Base-by-base conservation (phyloP, 805 yeast genomes). In the Suhomyces kilbournensis region DNA sequence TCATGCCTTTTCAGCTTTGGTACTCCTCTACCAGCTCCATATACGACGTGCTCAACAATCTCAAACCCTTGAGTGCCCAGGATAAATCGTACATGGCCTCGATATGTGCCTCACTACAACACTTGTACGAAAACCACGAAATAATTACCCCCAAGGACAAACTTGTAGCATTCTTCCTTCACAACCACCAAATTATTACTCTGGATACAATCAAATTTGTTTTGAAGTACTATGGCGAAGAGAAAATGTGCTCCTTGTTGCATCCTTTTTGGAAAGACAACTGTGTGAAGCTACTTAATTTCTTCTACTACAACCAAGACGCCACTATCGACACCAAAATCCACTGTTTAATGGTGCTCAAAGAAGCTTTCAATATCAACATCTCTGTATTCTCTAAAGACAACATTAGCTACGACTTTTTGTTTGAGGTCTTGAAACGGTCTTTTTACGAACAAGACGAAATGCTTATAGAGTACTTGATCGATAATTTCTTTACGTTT, bases 241-340 rank as follows among this genome's bases (percentile, higher is more conserved):
- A 80, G 49, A 75, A 78, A 49, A 60, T 77, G 28, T 86, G 92
- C 60, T 74, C 84, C 2, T 79, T 83, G 9, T 62, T 83, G 5
- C 66, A 78, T 28, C 70, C 77, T 0, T 64, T 73, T 7, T 86
- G 91, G 88, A 67, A 68, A 46, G 72, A 66, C 2, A 80, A 81
- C 55, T 68, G 81, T 40, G 63, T 65, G 6, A 64, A 67, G 28
- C 57, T 86, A 2, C 63, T 85, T 34, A 67, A 71, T n/a, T 68
- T 71, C 6, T 83, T 80, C 59, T 77, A 70, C 60, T 61, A 66
- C 60, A 38, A 19, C 14, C 62, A 61, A 28, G 50, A 57, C 0
- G 55, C 48, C 12, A 57, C 63, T 6, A 44, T 59, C 1, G 64
- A 61, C 5, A 67, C 69, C 0, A 66, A 75, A 50, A 53, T 71